phyloP scores from a whole-genome alignment of 768 basidiomycete genomes.

The Boletales sp. region DNA sequence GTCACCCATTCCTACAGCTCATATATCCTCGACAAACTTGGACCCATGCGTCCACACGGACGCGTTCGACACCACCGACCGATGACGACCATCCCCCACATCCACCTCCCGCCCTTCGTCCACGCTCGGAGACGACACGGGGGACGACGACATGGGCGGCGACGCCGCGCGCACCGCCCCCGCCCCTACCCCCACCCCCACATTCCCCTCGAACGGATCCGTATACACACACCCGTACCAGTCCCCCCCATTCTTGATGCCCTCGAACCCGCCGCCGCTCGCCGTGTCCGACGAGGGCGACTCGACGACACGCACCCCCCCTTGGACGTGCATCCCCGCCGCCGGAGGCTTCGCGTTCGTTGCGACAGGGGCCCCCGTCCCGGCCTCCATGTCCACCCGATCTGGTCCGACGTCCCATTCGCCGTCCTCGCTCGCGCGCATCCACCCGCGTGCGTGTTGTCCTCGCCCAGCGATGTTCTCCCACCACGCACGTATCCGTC shows the following conservation, averaged over 20 bases:
- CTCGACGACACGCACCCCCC: conserved; percentile 15
- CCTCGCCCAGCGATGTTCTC: conserved; percentile 3
- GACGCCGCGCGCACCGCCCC: conserved; percentile 3
- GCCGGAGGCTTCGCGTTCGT: too few relatives aligned
- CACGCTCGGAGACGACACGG: conserved; percentile 15
- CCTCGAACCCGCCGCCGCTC: conserved; percentile 9
- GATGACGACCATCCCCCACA: conserved; percentile 12
- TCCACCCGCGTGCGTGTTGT: conserved; percentile 44
- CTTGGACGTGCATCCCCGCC: not conserved
- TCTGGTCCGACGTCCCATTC: conserved; percentile 41
- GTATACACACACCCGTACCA: conserved; percentile 5
- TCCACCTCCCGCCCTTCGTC: not conserved
- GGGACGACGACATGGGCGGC: conserved; percentile 29
- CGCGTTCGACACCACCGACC: conserved; percentile 19
- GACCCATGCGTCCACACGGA: conserved; percentile 43
- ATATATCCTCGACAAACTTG: conserved; percentile 44
- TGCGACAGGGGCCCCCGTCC: too few relatives aligned
- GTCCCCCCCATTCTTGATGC: conserved; percentile 1
- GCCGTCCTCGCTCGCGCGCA: conserved; percentile 46
- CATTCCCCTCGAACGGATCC: conserved; percentile 21
- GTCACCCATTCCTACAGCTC: not conserved
- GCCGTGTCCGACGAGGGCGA: conserved; percentile 25
- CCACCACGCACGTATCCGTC: conserved; percentile 19
- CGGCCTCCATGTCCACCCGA: conserved; percentile 4
- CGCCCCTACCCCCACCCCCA: not conserved